A percentile compares a stretch with the other conserved stretches of the same genome.
These are phyloP conservation scores for Hamamelis virginiana DNA, from an alignment of 164 flowering plant species.

Conservation along the genomic window DNA sequence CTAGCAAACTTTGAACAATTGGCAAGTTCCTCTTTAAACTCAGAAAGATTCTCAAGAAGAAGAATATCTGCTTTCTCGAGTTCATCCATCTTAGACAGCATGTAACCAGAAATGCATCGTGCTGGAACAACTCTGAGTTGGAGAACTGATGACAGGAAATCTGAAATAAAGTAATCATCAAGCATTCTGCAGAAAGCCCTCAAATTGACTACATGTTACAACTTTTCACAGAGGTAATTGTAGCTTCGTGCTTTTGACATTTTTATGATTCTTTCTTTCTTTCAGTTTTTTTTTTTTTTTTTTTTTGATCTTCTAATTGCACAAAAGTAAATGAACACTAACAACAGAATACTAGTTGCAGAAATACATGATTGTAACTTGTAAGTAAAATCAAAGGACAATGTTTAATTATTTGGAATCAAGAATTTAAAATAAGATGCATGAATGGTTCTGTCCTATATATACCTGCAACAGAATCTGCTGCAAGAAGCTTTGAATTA, in stretches of 20 bases:
- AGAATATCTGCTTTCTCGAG: constrained; percentile 35
- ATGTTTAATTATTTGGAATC: neutral
- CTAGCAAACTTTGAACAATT: constrained; percentile 60
- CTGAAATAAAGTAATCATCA: constrained; percentile 39
- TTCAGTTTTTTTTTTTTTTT: neutral
- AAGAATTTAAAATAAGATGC: neutral
- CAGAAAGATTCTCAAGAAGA: constrained; percentile 69
- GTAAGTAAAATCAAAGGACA: neutral
- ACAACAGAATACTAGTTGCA: neutral
- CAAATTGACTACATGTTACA: no score
- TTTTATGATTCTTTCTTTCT: neutral
- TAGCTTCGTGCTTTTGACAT: neutral
- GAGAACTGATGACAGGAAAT: constrained; percentile 59
- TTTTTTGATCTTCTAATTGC: neutral
- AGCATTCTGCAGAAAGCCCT: constrained; percentile 17
- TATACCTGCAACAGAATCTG: constrained; percentile 64
- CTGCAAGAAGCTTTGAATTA: constrained; percentile 21
- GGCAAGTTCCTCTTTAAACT: constrained; percentile 57
- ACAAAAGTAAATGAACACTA: neutral
- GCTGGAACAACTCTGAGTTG: constrained; percentile 50
- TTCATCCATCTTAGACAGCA: constrained; percentile 25
- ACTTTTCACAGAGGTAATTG: neutral
- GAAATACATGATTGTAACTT: no score
- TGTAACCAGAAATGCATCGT: constrained; percentile 25
- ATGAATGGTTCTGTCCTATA: neutral